Conservation (phyloP, 768 basidiomycete genomes). For the Termitomyces sp. region DNA sequence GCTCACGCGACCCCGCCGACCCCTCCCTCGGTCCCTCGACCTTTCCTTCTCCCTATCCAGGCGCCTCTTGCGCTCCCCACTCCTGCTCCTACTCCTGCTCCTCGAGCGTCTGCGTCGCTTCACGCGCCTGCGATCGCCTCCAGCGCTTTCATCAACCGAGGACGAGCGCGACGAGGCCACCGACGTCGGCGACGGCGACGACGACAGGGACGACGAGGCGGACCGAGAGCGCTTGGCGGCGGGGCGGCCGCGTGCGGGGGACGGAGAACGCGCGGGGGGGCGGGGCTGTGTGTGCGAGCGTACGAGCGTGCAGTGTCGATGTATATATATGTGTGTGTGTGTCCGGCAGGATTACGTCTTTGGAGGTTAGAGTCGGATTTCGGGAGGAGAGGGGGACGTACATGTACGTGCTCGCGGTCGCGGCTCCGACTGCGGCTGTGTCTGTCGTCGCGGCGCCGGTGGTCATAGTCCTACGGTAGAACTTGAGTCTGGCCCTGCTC, state of each 20-base stretch:
- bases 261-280: slow-evolving; percentile 4
- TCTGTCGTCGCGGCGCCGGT: neutral
- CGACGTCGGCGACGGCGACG: too few species aligned
- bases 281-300: neutral
- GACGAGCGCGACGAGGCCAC: slow-evolving; percentile 6
- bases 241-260: neutral
- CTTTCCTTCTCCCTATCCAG: slow-evolving; percentile 2
- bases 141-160: neutral
- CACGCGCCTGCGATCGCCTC: neutral
- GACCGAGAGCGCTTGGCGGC: slow-evolving; percentile 5
- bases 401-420: slow-evolving; percentile 5
- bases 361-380: slow-evolving; percentile 14
- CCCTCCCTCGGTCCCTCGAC: slow-evolving; percentile 6
- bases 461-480: neutral
- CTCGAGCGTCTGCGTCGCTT: slow-evolving; percentile 6
- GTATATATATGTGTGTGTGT: neutral
- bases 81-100: slow-evolving; percentile 1
- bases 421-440: neutral
- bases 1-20: slow-evolving; percentile 10
- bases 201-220: neutral
- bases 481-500: neutral
- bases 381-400: slow-evolving; percentile 9
- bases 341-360: slow-evolving; percentile 8
- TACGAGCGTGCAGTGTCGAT: neutral
- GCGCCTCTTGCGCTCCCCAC: neutral